Evolutionary conservation across 306 rosid genomes (phyloP), one percentile per base, ranked within the genome.

Genomic region (Cotoneaster glaucophyllus): DNA sequence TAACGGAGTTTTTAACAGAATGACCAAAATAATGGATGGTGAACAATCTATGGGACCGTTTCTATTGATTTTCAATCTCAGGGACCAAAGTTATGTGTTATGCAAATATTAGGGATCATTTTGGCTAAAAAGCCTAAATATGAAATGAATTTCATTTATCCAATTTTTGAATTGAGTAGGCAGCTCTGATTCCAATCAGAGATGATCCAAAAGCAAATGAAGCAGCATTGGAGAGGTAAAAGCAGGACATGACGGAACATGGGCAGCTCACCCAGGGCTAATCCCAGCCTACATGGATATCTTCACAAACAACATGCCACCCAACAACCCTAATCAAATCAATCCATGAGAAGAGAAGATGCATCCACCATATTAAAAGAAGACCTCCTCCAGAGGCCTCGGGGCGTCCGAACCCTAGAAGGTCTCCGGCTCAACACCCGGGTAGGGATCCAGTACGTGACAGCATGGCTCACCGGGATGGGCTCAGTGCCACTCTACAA

Each of bases 251-350:
- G 98, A 92, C 74, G 97, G 98, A 64, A 94, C 97, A 4, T 95
- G 97, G 97, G 98, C 97, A 68, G 97, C 98, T 25, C 98, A 92
- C 83, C 97, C 97, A 32, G 96, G 96, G 18, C 88, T 92, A 9
- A 86, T 95, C 61, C 88, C 89, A 70, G 44, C 76, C 2, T 92
- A 96, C 88, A 79, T 90, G 90, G 89, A 95, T 6, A 82, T 89
- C 76, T 95, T 95, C 89, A 77, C 80, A 79, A 82, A 64, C 73
- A 78, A 78, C 90, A 88, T 90, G 86, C 82, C 87, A 4, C 52
- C 9, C 64, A 80, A 64, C 32, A 73, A 84, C 34, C 83, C 91
- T 0, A 87, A 90, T 69, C 98, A 90, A 75, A 92, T 95, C 69
- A 69, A 48, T 69, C 87, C 11, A 68, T 56, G 74, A 89, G 81